Evolutionary conservation across 1,284 basidiomycete species (phyloP).

Genomic region (Trichosporon sp.): DNA sequence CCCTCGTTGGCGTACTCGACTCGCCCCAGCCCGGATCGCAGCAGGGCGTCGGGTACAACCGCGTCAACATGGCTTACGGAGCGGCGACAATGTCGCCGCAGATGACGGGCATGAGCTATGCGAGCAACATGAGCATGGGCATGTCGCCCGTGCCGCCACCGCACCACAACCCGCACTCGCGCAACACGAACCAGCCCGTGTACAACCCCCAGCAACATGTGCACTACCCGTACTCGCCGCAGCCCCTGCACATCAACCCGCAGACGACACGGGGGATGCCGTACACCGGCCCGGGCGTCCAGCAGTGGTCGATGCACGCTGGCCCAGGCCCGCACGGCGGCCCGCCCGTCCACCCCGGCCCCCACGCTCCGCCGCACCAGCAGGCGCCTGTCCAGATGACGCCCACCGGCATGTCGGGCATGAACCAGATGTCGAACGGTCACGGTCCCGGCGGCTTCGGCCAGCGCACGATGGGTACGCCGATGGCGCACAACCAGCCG

Average conservation of each 20-base stretch:
- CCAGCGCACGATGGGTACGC: conserved; percentile 18
- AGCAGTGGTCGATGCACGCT: conserved; percentile 27
- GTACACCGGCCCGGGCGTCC: conserved; percentile 36
- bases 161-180: conserved; percentile 20
- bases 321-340: conserved; percentile 13
- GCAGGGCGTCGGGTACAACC: conserved; percentile 33
- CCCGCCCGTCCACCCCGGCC: conserved; percentile 7
- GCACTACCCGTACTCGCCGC: conserved; percentile 42
- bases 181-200: conserved; percentile 24
- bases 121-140: conserved; percentile 18
- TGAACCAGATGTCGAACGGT: conserved; percentile 20
- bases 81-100: conserved; percentile 22
- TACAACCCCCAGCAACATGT: conserved; percentile 45
- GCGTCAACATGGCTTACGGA: conserved; percentile 18
- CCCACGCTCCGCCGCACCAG: conserved; percentile 19
- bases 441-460: conserved; percentile 16
- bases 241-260: conserved; percentile 38
- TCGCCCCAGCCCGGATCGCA: conserved; percentile 33
- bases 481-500: conserved; percentile 23
- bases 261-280: conserved; percentile 37
- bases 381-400: conserved; percentile 30
- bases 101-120: conserved; percentile 24
- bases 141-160: conserved; percentile 18
- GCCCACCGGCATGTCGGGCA: conserved; percentile 32
- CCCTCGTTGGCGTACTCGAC: conserved; percentile 72